These are phyloP conservation scores for Cavenderia fasciculata DNA, from an alignment of 78 protist species.

Conservation along the genomic window DNA sequence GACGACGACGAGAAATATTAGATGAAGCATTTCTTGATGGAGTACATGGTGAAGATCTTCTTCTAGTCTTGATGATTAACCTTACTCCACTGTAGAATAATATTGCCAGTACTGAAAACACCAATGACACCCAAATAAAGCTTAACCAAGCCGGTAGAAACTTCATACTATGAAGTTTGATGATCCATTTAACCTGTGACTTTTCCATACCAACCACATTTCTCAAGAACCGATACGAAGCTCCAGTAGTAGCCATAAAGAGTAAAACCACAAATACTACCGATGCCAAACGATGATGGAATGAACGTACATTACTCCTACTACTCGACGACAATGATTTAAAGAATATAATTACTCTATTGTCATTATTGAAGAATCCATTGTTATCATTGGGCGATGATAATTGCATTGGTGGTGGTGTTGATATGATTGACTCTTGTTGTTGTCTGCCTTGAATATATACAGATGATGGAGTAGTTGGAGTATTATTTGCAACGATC, in stretches of 20 bases:
- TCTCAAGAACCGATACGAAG: slow-evolving; percentile 42
- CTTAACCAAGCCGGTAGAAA: slow-evolving; percentile 26
- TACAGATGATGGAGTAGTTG: background rate
- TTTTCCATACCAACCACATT: slow-evolving; percentile 30
- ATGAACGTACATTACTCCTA: slow-evolving; percentile 13
- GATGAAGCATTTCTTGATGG: background rate
- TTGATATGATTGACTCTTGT: background rate
- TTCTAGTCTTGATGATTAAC: slow-evolving; percentile 12
- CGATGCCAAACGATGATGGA: slow-evolving; percentile 37
- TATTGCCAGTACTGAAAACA: background rate
- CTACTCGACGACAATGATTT: background rate
- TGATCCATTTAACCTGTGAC: background rate
- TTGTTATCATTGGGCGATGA: no score
- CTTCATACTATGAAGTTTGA: slow-evolving; percentile 26
- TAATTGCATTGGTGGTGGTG: background rate
- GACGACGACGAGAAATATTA: no score
- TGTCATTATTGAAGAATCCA: no score
- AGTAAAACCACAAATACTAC: slow-evolving; percentile 9
- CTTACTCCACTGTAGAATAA: slow-evolving; percentile 15
- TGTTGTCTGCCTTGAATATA: background rate
- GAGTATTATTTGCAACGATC: background rate
- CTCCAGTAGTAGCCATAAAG: slow-evolving; percentile 45
- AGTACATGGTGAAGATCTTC: background rate
- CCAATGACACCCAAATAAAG: slow-evolving; percentile 22
- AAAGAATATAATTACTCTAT: background rate